Evolutionary conservation across 2,329 filamentous ascomycete species (phyloP), one percentile per base, ranked within the genome.

Genomic region (Sclerotinia borealis): DNA sequence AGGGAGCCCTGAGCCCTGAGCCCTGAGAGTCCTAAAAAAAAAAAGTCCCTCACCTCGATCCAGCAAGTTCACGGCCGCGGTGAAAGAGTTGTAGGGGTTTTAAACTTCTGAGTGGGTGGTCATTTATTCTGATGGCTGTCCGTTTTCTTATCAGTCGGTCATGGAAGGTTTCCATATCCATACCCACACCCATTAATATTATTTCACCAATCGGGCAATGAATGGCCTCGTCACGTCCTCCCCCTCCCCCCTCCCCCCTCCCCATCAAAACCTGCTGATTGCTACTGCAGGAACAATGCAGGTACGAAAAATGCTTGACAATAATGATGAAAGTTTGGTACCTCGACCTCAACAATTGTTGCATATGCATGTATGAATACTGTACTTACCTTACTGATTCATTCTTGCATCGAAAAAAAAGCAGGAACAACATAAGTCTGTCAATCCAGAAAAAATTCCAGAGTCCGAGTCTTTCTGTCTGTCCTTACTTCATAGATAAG

Each of bases 201-300:
- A 25, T 29, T 50, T 47, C 58, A 58, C 65, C 59, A 66, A 65
- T 66, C 58, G 64, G 64, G 63, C 39, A 60, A 55, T 51, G 52
- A 56, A 36, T 50, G 36, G 25, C 34, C 31, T 59, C 56, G 19
- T 56, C 50, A 52, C 58, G 15, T 29, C n/a, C 11, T 41, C 29
- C 29, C 56, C 43, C 27, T 15, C 25, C 17, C 19, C n/a, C 29
- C n/a, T n/a, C n/a, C 34, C 13, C 25, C 34, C 31, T 31, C 22
- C 43, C 9, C n/a, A 54, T 39, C 36, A 55, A 54, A 43, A 49
- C 36, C 45, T 59, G 43, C 52, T 41, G 59, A 50, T 63, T 52
- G 47, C 61, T 68, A 55, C 70, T 71, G 69, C 69, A 71, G 69
- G 69, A 67, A 70, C 69, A 49, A 70, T 71, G 71, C 70, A 71